Evolutionary conservation across 2,329 filamentous ascomycete genomes (phyloP).

Genomic region (Colletotrichum eremochloae): DNA sequence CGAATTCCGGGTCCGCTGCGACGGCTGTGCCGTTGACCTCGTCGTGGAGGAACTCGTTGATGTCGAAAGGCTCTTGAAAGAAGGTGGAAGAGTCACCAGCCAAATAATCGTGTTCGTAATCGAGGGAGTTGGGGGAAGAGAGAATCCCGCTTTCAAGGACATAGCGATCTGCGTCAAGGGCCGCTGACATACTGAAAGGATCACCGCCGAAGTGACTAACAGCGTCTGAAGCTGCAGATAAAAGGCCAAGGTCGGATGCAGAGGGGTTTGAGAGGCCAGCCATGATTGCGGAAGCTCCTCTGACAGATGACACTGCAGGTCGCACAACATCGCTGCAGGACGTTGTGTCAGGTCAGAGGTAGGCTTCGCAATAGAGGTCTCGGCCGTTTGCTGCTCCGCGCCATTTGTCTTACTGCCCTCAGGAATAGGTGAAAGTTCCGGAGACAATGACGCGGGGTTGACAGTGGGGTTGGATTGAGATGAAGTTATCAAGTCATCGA

Average conservation of each 20-base stretch:
- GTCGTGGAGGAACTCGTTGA: constrained; percentile 69
- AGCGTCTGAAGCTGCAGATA: constrained; percentile 70
- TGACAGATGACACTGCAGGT: constrained; percentile 99
- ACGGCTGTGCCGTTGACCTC: constrained; percentile 63
- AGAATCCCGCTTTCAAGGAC: constrained; percentile 82
- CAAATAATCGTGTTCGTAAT: constrained; percentile 77
- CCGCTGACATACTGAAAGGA: constrained; percentile 77
- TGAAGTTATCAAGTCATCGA: constrained; percentile 60
- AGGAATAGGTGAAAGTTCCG: constrained; percentile 65
- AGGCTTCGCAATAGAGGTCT: constrained; percentile 48
- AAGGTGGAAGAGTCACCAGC: constrained; percentile 69
- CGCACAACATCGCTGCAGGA: constrained; percentile 99
- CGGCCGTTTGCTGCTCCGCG: constrained; percentile 47
- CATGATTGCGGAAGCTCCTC: constrained; percentile 68
- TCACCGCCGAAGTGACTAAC: constrained; percentile 76
- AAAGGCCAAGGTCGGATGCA: constrained; percentile 57
- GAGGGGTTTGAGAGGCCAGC: constrained; percentile 58
- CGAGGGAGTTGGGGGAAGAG: constrained; percentile 77
- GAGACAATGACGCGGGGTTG: constrained; percentile 73
- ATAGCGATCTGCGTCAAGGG: constrained; percentile 80
- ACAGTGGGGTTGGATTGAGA: constrained; percentile 63
- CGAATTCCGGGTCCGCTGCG: constrained; percentile 66
- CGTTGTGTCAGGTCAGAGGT: constrained; percentile 97
- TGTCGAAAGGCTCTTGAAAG: constrained; percentile 61
- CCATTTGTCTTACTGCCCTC: constrained; percentile 54